Conservation (phyloP, 176 grass and related monocot species). For the Lolium multiflorum region DNA sequence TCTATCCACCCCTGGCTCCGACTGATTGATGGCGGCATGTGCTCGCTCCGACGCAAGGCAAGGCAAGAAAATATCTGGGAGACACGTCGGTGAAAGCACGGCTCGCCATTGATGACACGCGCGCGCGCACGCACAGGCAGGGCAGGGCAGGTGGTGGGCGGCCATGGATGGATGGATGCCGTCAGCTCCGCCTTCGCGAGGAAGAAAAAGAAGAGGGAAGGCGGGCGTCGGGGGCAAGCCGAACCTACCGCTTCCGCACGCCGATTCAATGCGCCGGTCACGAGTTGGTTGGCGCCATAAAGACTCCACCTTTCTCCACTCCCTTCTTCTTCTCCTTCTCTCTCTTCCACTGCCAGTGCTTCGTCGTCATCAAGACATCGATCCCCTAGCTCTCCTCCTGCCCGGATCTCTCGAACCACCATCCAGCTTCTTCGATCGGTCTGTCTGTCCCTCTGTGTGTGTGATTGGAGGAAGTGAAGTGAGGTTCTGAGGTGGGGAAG, state of each 20-base stretch:
- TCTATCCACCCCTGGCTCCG: not conserved
- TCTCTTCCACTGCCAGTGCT: not conserved
- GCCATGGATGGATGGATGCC: not conserved
- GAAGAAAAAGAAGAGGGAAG: not conserved
- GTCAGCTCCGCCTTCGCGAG: not conserved
- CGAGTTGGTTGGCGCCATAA: slow-evolving; percentile 55
- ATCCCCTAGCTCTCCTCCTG: not conserved
- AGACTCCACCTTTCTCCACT: not conserved
- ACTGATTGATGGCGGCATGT: not conserved
- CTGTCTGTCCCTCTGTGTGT: no score
- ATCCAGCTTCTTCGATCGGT: not conserved
- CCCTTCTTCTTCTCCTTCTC: not conserved
- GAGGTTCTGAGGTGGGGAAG: not conserved
- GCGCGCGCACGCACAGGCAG: not conserved
- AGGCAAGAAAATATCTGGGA: slow-evolving; percentile 16
- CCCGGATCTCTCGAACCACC: not conserved
- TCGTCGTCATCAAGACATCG: not conserved
- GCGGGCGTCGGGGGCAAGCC: not conserved
- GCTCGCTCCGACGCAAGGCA: not conserved
- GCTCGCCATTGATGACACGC: slow-evolving; percentile 26
- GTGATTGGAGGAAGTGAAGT: not conserved
- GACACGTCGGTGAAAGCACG: not conserved
- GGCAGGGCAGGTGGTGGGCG: not conserved
- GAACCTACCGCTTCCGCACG: slow-evolving; percentile 24
- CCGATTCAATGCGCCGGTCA: slow-evolving; percentile 47